A percentile compares a stretch with the other conserved stretches of the same genome.
These are phyloP conservation scores for Vitis hybrid DNA, from an alignment of 177 flowering plant genomes.

Conservation along the genomic window DNA sequence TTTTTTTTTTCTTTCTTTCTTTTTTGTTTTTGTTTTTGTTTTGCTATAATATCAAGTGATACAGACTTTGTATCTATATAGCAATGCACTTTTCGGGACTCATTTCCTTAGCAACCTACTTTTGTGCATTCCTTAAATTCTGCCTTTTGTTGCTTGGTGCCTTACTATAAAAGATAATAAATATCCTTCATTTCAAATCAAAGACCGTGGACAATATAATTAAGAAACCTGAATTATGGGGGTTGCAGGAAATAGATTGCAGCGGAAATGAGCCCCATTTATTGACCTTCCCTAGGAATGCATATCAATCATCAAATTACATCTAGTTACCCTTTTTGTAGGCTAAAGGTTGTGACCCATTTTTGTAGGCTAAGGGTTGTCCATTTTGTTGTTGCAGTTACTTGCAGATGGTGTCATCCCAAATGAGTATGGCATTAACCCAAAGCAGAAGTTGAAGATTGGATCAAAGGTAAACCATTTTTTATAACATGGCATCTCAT, in stretches of 20 bases:
- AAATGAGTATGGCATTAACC: constrained; percentile 97
- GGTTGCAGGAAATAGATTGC: neutral
- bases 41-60: neutral
- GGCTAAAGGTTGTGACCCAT: no score
- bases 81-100: neutral
- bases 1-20: neutral
- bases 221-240: neutral
- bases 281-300: neutral
- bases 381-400: constrained; percentile 49
- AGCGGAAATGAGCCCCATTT: neutral
- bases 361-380: constrained; percentile 5
- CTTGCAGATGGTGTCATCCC: constrained; percentile 99
- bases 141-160: no score
- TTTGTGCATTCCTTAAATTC: neutral
- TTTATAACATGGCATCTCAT: constrained; percentile 3
- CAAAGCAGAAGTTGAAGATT: constrained; percentile 86
- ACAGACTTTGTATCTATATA: neutral
- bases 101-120: neutral
- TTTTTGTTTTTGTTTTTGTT: neutral
- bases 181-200: no score
- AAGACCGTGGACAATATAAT: neutral
- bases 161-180: neutral
- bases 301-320: neutral
- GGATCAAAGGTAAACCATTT: constrained; percentile 81
- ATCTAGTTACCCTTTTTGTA: neutral